These are phyloP conservation scores for Diplodia seriata DNA, from an alignment of 2,329 filamentous ascomycete species.

Conservation along the genomic window DNA sequence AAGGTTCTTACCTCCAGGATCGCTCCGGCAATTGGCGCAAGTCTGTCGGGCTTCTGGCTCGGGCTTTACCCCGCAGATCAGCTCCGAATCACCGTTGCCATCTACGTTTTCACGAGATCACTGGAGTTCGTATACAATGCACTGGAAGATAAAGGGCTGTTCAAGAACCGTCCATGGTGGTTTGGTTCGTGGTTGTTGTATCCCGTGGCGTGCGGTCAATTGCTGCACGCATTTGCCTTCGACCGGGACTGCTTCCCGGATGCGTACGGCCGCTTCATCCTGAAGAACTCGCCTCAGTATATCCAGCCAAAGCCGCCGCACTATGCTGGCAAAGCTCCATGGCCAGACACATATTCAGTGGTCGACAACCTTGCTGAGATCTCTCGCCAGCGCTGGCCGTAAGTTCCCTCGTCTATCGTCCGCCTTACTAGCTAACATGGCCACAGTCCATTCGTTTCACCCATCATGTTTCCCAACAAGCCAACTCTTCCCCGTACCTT, in stretches of 20 bases:
- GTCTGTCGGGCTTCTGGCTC: slow-evolving; percentile 81
- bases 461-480: slow-evolving; percentile 80
- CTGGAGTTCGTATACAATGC: slow-evolving; percentile 88
- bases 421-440: slow-evolving; percentile 36
- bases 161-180: slow-evolving; percentile 73
- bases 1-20: slow-evolving; percentile 79
- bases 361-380: slow-evolving; percentile 83
- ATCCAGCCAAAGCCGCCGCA: slow-evolving; percentile 73
- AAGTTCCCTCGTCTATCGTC: slow-evolving; percentile 48
- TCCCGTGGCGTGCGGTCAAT: slow-evolving; percentile 57
- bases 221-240: slow-evolving; percentile 60
- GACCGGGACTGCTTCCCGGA: slow-evolving; percentile 61
- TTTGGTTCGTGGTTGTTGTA: slow-evolving; percentile 60
- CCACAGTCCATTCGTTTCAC: slow-evolving; percentile 75
- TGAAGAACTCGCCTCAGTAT: slow-evolving; percentile 77
- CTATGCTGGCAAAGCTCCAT: slow-evolving; percentile 70
- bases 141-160: slow-evolving; percentile 71
- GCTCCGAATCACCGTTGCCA: slow-evolving; percentile 78
- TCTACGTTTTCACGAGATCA: slow-evolving; percentile 81
- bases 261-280: slow-evolving; percentile 69
- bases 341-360: slow-evolving; percentile 78
- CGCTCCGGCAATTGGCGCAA: slow-evolving; percentile 89
- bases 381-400: slow-evolving; percentile 83
- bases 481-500: slow-evolving; percentile 70
- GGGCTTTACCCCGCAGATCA: slow-evolving; percentile 76